Evolutionary conservation across 164 flowering plant species (phyloP).

Genomic region (Houttuynia cordata): DNA sequence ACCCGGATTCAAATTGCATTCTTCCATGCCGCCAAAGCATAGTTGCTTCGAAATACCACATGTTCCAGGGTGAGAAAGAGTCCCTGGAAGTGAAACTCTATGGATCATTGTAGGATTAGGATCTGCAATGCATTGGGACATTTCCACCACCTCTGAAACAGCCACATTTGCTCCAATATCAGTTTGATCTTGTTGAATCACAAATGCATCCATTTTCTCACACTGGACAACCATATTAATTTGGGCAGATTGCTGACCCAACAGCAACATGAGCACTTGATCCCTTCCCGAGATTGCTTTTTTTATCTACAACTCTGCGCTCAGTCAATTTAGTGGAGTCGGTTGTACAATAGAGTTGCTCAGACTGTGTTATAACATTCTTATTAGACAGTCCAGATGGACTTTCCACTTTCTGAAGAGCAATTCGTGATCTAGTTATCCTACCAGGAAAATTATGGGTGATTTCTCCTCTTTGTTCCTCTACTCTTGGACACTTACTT

Average conservation of each 20-base stretch:
- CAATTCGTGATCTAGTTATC: background rate
- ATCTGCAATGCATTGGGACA: background rate
- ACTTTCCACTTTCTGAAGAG: background rate
- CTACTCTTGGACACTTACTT: constrained; percentile 8
- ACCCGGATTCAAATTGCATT: constrained; percentile 12
- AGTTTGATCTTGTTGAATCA: background rate
- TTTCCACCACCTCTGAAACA: background rate
- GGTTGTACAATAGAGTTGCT: background rate
- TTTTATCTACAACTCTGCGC: background rate
- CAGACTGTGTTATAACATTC: background rate
- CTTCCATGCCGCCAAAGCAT: constrained; percentile 35
- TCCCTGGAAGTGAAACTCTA: background rate
- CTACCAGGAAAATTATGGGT: background rate
- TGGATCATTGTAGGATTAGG: background rate
- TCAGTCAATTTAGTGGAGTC: background rate
- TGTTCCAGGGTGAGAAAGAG: background rate
- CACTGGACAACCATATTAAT: background rate
- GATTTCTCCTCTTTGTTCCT: constrained; percentile 2
- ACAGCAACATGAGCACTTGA: constrained; percentile 3
- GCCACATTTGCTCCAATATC: background rate
- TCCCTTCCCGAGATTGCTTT: constrained; percentile 3
- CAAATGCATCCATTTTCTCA: background rate
- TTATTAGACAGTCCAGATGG: background rate
- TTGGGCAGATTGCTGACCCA: background rate
- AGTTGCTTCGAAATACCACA: constrained; percentile 24